Conservation (phyloP, 192 early-diverging fungal genomes). For the Podochytrium sp. region DNA sequence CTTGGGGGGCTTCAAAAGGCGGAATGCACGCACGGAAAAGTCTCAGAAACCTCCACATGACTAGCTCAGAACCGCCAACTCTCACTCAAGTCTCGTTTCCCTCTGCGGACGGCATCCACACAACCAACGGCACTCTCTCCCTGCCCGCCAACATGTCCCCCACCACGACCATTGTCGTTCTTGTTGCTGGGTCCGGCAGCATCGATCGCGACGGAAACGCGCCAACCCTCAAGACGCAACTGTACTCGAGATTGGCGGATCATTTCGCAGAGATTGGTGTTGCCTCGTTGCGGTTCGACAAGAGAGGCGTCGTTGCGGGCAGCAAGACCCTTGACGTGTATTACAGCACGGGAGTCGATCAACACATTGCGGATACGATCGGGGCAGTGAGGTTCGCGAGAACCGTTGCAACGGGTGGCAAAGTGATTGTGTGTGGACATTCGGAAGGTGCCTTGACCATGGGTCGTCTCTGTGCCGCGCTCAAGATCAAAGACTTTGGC, state of each 20-base stretch:
- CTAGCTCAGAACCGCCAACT: too few relatives aligned
- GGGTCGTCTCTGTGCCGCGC: background rate
- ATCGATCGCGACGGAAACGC: constrained; percentile 2
- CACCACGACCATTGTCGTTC: background rate
- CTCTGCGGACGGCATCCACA: background rate
- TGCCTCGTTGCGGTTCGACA: constrained; percentile 3
- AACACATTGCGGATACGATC: background rate
- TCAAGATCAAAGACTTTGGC: background rate
- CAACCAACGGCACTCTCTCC: background rate
- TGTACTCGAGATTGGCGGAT: background rate
- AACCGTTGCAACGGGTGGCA: background rate
- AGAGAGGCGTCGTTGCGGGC: background rate
- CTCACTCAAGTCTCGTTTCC: background rate
- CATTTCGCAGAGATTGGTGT: background rate
- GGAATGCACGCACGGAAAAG: too few relatives aligned
- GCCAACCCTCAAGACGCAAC: background rate
- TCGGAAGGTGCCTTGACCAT: background rate
- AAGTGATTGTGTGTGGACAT: background rate
- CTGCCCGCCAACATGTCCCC: background rate
- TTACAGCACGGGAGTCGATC: background rate
- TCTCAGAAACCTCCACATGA: too few relatives aligned
- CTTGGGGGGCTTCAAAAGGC: too few relatives aligned
- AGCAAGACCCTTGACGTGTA: background rate
- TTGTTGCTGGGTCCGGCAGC: background rate
- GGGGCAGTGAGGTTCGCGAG: background rate